A percentile compares a stretch with the other conserved stretches of the same genome.
Conservation (phyloP, 768 basidiomycete species). For the Lactarius quietus region DNA sequence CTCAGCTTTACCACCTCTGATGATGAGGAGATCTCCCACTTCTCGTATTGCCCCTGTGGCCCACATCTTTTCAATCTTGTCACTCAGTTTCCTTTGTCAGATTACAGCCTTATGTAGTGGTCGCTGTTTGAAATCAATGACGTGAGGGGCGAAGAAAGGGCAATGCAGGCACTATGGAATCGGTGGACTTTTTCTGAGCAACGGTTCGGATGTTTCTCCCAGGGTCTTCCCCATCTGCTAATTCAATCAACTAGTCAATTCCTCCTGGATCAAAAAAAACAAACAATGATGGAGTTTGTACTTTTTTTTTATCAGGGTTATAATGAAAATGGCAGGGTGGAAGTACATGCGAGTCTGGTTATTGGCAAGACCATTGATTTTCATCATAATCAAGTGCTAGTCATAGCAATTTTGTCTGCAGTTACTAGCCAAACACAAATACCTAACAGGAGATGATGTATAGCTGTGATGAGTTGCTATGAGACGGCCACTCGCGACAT, state of each 20-base stretch:
- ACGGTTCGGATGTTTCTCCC: not conserved
- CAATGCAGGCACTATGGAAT: constrained; percentile 74
- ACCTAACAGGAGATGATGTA: constrained; percentile 20
- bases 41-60: constrained; percentile 67
- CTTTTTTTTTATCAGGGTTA: too few relatives aligned
- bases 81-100: constrained; percentile 52
- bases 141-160: constrained; percentile 70
- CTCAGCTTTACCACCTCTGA: too few relatives aligned
- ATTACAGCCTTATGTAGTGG: constrained; percentile 67
- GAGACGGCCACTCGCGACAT: not conserved
- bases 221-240: not conserved
- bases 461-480: constrained; percentile 13
- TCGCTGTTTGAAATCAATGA: constrained; percentile 67
- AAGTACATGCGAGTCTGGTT: constrained; percentile 21
- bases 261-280: constrained; percentile 9
- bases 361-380: constrained; percentile 12
- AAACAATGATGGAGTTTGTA: constrained; percentile 5
- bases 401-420: not conserved
- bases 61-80: constrained; percentile 63
- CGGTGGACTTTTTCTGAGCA: constrained; percentile 67
- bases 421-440: constrained; percentile 22
- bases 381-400: too few relatives aligned
- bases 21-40: constrained; percentile 36
- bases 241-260: constrained; percentile 8
- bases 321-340: constrained; percentile 18